Evolutionary conservation across 192 early-diverging fungal genomes (phyloP), one percentile per base, ranked within the genome.

Genomic region (Funneliformis geosporum): DNA sequence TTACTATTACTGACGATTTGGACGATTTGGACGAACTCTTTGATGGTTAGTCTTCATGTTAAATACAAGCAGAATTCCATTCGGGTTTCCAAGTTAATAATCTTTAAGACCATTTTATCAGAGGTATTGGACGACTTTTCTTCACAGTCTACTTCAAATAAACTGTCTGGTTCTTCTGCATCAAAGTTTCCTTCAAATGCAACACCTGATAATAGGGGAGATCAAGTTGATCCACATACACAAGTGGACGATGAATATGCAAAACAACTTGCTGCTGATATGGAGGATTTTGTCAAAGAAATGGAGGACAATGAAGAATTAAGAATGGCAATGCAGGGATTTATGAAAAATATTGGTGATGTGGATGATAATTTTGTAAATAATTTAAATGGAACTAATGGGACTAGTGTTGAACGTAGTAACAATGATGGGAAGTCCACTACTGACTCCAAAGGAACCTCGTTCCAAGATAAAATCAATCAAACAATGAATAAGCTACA

Each of bases 401-500:
- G 68, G 8, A 11, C 80, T 28, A n/a, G 42, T 23, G 60, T 38
- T 61, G 72, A 70, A n/a, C 82, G 72, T 59, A 60, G 23, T 75
- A 69, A 70, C 16, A 33, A 60, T 66, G 50, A 39, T 23, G 40
- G 21, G 18, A 44, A 6, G n/a, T 69, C 27, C 11, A 40, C 44
- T 14, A 64, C 27, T 64, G 9, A 59, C 72, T 8, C 68, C 75
- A 60, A 64, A 59, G 84, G 73, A 79, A 70, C 79, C 25, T 88
- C 89, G 62, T 99, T 99, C 88, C 95, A 98, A 81, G 92, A 95
- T 77, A 91, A 89, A 50, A 95, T 99, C 78, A 90, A 91, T 61
- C 89, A 95, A 61, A 99, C 97, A 14, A 92, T 99, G 89, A 90
- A 90, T 78, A 96, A 96, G 74, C 83, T 99, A 14, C 93, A 94